Conservation (phyloP, 768 basidiomycete genomes). For the Podaxis mareebaensis region DNA sequence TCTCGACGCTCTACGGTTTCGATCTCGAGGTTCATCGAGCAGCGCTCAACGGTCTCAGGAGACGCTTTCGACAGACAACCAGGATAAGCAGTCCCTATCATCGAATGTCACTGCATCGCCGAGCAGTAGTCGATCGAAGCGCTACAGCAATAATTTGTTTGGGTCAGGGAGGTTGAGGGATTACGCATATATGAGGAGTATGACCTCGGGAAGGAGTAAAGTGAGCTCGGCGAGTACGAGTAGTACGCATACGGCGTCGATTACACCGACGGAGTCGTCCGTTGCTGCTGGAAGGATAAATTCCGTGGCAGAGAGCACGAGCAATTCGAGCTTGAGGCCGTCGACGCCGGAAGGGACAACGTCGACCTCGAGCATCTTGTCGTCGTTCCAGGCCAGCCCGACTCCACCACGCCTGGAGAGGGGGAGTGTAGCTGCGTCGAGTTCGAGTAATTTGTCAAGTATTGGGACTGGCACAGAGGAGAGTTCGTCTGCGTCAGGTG, state of each 20-base stretch:
- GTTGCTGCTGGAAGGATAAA: slow-evolving; percentile 37
- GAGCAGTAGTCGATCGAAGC: slow-evolving; percentile 51
- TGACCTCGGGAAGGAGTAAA: slow-evolving; percentile 41
- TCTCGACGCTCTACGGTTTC: slow-evolving; percentile 62
- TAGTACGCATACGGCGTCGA: slow-evolving; percentile 45
- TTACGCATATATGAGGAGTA: slow-evolving; percentile 66
- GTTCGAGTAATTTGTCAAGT: slow-evolving; percentile 1
- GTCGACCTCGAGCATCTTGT: slow-evolving; percentile 33
- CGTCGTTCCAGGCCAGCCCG: slow-evolving; percentile 42
- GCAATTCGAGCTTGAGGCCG: slow-evolving; percentile 40
- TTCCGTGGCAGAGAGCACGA: slow-evolving; percentile 38
- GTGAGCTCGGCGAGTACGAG: slow-evolving; percentile 37
- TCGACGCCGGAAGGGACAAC: slow-evolving; percentile 51
- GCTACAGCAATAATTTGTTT: slow-evolving; percentile 87
- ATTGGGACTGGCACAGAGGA: slow-evolving; percentile 37
- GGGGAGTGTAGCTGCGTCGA: neutral
- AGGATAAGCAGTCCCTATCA: slow-evolving; percentile 29
- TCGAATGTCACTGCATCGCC: slow-evolving; percentile 48
- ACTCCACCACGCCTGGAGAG: slow-evolving; percentile 30
- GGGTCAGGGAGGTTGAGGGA: slow-evolving; percentile 80
- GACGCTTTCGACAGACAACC: slow-evolving; percentile 27
- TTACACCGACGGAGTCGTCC: slow-evolving; percentile 48
- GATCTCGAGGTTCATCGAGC: slow-evolving; percentile 32
- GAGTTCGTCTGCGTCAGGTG: slow-evolving; percentile 9
- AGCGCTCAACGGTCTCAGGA: slow-evolving; percentile 35